These are phyloP conservation scores for Auriscalpium microsporum DNA, from an alignment of 768 basidiomycete genomes.

Conservation along the genomic window DNA sequence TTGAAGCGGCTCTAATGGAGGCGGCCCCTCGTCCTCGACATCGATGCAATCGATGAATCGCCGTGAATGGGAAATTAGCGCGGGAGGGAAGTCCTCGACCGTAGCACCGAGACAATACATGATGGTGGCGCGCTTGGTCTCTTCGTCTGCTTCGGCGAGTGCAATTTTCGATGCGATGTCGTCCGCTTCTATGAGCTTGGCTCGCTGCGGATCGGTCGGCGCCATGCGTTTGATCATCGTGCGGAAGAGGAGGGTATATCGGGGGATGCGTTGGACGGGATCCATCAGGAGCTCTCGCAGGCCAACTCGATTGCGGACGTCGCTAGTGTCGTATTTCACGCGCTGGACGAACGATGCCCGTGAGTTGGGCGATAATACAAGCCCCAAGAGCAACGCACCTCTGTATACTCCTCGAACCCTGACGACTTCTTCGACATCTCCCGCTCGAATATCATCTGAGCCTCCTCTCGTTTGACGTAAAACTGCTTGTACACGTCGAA, in stretches of 20 bases:
- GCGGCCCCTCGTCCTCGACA: constrained; percentile 70
- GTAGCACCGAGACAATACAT: constrained; percentile 79
- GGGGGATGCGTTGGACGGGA: constrained; percentile 90
- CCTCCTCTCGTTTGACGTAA: constrained; percentile 89
- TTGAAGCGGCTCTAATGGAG: constrained; percentile 50
- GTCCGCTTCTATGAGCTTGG: constrained; percentile 74
- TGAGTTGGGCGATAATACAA: not conserved
- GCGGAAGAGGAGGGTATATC: constrained; percentile 88
- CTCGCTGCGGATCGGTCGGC: constrained; percentile 65
- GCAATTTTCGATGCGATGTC: constrained; percentile 88
- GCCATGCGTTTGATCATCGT: constrained; percentile 90
- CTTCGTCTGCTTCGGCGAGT: constrained; percentile 82
- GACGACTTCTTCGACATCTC: constrained; percentile 75
- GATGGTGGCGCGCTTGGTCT: constrained; percentile 81
- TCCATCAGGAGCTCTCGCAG: constrained; percentile 92
- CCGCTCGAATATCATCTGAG: constrained; percentile 78
- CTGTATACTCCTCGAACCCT: constrained; percentile 78
- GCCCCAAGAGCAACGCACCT: constrained; percentile 42
- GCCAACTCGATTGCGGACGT: constrained; percentile 72
- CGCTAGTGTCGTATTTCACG: constrained; percentile 77
- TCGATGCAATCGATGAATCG: constrained; percentile 90
- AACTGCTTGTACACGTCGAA: constrained; percentile 91
- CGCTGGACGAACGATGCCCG: constrained; percentile 38
- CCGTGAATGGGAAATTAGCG: constrained; percentile 81
- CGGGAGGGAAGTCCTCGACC: constrained; percentile 87